Base-by-base conservation (phyloP, 257 asterid species). In the Nicotiana benthamiana region DNA sequence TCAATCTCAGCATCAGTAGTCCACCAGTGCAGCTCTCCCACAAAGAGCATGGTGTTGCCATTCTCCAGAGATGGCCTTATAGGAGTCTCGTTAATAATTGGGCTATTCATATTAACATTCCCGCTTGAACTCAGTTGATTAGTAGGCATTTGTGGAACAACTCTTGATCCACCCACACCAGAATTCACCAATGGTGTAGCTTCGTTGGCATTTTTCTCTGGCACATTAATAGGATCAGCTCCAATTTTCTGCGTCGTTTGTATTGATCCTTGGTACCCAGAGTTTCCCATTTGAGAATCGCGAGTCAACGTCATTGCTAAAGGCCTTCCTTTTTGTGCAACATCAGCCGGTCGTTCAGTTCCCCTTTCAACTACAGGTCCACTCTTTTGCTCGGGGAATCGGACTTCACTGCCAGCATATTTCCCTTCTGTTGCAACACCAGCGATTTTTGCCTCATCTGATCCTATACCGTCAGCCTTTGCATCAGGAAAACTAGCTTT, bases 1-100 rank as follows among this genome's bases (percentile, higher is more conserved):
- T 89, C 92, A n/a, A 89, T 85, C 80, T 89, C 92, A 22, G 91
- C 66, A 79, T 89, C 92, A 78, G 91, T 89, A 22, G 92, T 89
- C 92, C 92, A 89, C 92, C 92, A 87, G 68, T 89, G 92, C 83
- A 89, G 74, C 75, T 89, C 92, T 27, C 92, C 92, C 10, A 89
- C 89, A 82, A 87, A 87, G 26, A 89, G 89, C 89, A 86, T 87
- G 9, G 90, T 80, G 75, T 89, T 89, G 51, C 94, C 98, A 82
- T 92, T 90, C 67, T 89, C 98, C 36, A 85, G 57, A 51, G 90
- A 80, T 61, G 96, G 88, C 76, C 94, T 80, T 28, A 87, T 79
- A 82, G 83, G 86, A 79, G 80, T 91, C 57, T 91, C 98, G 43
- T 80, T 89, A 67, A 86, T 89, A 77, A 85, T 52, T n/a, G 93